Evolutionary conservation across 148 eudicot species (phyloP).

Genomic region (Salicornia ramosissima): DNA sequence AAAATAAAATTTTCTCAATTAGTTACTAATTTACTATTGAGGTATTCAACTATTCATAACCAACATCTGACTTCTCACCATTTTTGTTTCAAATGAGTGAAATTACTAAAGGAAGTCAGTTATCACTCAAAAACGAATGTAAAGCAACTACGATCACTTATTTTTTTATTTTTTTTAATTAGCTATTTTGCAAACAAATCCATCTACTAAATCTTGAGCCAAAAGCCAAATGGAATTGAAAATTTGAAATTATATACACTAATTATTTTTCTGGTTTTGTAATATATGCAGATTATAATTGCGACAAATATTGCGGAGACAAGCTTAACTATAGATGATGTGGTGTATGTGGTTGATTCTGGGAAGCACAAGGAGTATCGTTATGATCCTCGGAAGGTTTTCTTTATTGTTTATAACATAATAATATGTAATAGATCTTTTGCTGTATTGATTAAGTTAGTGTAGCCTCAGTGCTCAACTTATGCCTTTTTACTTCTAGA

Average conservation of each 20-base stretch:
- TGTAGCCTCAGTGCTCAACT: slow-evolving; percentile 12
- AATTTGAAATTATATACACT: no score
- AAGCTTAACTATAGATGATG: slow-evolving; percentile 95
- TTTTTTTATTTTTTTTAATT: no score
- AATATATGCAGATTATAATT: slow-evolving; percentile 64
- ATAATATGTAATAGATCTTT: background rate
- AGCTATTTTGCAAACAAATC: no score
- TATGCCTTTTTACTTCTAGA: slow-evolving; percentile 36
- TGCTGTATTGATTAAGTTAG: background rate
- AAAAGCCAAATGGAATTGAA: background rate
- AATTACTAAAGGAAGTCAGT: no score
- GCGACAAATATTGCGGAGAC: slow-evolving; percentile 99
- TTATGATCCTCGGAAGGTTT: slow-evolving; percentile 92
- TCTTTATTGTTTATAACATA: slow-evolving; percentile 7
- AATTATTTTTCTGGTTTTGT: background rate
- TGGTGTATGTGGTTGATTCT: slow-evolving; percentile 85
- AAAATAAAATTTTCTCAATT: no score
- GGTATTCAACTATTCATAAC: no score
- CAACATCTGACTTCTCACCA: no score
- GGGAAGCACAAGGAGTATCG: slow-evolving; percentile 99
- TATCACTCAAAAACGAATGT: no score
- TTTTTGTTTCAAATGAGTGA: no score
- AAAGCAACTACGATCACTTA: no score
- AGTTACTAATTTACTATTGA: no score
- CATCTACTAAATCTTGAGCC: no score